Percentiles rank a stretch among this genome's conserved stretches.
Conservation (phyloP, 805 yeast genomes). For the Hanseniaspora singularis region DNA sequence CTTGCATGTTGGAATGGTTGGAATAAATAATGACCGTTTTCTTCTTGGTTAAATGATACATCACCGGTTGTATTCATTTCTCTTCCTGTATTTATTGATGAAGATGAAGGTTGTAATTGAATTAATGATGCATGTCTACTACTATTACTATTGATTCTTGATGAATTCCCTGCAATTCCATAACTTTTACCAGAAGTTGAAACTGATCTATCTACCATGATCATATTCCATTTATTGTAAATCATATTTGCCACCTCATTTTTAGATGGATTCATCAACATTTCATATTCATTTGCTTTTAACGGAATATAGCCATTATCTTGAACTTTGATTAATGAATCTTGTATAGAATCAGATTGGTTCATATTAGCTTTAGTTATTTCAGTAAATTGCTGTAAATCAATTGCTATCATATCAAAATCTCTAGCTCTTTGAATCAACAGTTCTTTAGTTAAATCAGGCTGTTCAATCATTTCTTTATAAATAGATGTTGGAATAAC, state of each 20-base stretch:
- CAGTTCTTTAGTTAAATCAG: slow-evolving; percentile 17
- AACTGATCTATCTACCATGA: slow-evolving; percentile 9
- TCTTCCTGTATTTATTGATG: background rate
- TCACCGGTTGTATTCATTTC: background rate
- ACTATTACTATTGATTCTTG: background rate
- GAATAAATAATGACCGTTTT: slow-evolving; percentile 1
- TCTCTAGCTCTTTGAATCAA: slow-evolving; percentile 19
- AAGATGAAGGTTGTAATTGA: slow-evolving; percentile 8
- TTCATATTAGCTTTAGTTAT: slow-evolving; percentile 16
- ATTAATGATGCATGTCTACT: slow-evolving; percentile 12
- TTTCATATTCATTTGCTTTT: slow-evolving; percentile 26
- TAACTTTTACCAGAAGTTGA: background rate
- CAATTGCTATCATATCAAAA: slow-evolving; percentile 19
- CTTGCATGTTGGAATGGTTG: slow-evolving; percentile 11
- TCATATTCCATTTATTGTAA: slow-evolving; percentile 17
- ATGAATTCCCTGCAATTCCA: background rate
- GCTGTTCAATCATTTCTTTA: slow-evolving; percentile 5
- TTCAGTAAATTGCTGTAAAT: slow-evolving; percentile 16
- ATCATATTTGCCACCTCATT: slow-evolving; percentile 8
- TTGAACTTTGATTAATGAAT: slow-evolving; percentile 23
- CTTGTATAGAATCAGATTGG: slow-evolving; percentile 16
- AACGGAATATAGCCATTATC: slow-evolving; percentile 31
- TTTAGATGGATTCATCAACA: background rate
- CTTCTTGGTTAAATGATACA: background rate
- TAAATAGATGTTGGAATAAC: slow-evolving; percentile 1